phyloP scores from a whole-genome alignment of 2,329 filamentous ascomycete genomes.

The Sarocladium kiliense region DNA sequence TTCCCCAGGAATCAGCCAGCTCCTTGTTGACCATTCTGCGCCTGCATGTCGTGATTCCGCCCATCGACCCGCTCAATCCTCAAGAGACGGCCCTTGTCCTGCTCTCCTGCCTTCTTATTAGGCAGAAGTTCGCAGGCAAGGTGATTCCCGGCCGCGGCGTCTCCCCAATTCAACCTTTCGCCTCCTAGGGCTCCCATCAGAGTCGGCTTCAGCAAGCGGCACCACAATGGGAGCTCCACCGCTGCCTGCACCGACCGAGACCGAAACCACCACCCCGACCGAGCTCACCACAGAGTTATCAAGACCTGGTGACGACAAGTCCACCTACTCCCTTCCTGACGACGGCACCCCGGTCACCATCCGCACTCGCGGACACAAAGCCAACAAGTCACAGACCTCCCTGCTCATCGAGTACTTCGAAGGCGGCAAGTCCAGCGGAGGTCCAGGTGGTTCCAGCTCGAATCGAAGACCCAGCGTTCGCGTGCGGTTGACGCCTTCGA shows the following conservation, averaged over 20 bases:
- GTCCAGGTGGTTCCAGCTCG: conserved; percentile 45
- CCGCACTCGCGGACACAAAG: conserved; percentile 61
- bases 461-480: conserved; percentile 77
- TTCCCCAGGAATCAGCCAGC: not conserved
- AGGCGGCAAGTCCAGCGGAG: conserved; percentile 54
- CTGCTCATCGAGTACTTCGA: conserved; percentile 95
- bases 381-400: conserved; percentile 74
- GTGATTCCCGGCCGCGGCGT: not conserved
- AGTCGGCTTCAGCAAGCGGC: conserved; percentile 11
- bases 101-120: conserved; percentile 1
- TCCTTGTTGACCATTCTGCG: not conserved
- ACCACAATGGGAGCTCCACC: conserved; percentile 57
- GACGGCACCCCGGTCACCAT: conserved; percentile 92
- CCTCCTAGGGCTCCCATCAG: not conserved
- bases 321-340: conserved; percentile 74
- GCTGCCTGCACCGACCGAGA: conserved; percentile 75
- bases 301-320: conserved; percentile 62
- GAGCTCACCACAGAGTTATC: conserved; percentile 63
- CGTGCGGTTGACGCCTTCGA: conserved; percentile 74
- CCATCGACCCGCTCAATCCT: not conserved
- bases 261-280: conserved; percentile 58
- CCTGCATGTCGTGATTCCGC: conserved; percentile 2
- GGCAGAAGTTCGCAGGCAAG: conserved; percentile 5
- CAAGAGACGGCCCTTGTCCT: conserved; percentile 8
- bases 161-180: not conserved